A percentile compares a stretch with the other conserved stretches of the same genome.
Conservation (phyloP, 2,329 filamentous ascomycete genomes). For the Scedosporium dehoogii region DNA sequence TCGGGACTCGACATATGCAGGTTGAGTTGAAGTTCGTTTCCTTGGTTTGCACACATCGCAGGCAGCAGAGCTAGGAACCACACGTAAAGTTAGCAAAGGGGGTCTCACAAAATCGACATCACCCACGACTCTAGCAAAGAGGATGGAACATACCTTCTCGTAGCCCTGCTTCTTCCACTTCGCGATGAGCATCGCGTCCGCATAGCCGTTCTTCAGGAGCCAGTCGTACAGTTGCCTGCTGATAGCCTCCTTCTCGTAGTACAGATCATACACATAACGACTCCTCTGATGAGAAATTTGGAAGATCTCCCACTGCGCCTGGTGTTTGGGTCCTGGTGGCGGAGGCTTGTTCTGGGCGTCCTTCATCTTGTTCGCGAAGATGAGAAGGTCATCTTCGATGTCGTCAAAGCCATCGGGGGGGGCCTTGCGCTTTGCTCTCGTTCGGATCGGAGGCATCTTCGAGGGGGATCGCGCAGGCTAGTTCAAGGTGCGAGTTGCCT, state of each 20-base stretch:
- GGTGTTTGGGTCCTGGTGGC: conserved; percentile 71
- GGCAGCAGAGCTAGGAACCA: conserved; percentile 65
- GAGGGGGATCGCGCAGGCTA: not conserved
- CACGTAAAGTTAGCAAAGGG: not conserved
- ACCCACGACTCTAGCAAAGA: too few relatives aligned
- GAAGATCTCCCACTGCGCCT: conserved; percentile 94
- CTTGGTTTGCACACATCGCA: conserved; percentile 97
- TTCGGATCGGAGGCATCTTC: conserved; percentile 67
- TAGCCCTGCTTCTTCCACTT: conserved; percentile 99
- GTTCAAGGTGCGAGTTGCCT: not conserved
- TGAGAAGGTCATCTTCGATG: conserved; percentile 76
- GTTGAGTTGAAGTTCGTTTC: conserved; percentile 98
- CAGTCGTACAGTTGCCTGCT: conserved; percentile 88
- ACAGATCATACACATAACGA: conserved; percentile 93
- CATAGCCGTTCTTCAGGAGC: conserved; percentile 93
- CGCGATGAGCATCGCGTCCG: conserved; percentile 88
- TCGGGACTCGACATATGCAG: conserved; percentile 91
- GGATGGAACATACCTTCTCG: conserved; percentile 61
- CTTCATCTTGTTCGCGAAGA: conserved; percentile 87
- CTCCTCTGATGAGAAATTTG: conserved; percentile 90
- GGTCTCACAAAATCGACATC: not conserved
- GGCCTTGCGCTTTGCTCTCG: conserved; percentile 67
- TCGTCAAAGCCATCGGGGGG: conserved; percentile 81
- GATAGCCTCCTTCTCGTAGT: conserved; percentile 96
- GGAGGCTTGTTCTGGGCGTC: conserved; percentile 85